Evolutionary conservation across 495 filamentous ascomycete genomes (phyloP), one percentile per base, ranked within the genome.

Genomic region (Aspergillus kassunensis): DNA sequence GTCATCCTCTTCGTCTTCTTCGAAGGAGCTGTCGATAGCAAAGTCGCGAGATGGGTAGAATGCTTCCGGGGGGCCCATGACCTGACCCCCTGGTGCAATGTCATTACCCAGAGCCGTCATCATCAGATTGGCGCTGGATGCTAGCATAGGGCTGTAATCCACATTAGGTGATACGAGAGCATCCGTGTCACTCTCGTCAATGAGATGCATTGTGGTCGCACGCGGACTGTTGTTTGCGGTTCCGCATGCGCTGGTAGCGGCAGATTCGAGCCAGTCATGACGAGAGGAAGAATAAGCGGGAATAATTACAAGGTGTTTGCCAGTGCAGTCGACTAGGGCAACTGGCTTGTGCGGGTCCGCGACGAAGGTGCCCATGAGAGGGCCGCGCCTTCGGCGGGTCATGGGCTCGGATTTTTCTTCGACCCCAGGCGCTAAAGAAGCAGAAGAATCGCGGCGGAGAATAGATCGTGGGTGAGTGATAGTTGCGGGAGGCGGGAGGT

Each of bases 81-180:
- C 78, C 60, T 87, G 81, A 50, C 82, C 85, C 58, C 82, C 77
- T 12, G 85, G 77, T 20, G 82, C 74, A 15, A 80, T 73, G 49
- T 73, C 74, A 33, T 73, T 76, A 25, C 72, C 72, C 68, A 86
- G 64, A 57, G 83, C 86, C 21, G 83, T 83, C 79, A 90, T 83
- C 87, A 90, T 89, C 51, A 91, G 70, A 49, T 85, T 85, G 31
- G 80, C 80, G n/a, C 83, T 80, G 25, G 86, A 83, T 53, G 76
- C 81, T 42, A 87, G 69, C 68, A 89, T 81, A 27, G 86, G 78
- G 35, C 76, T 80, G 35, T 76, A 60, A 30, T 81, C 71, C 4
- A 59, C 53, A 20, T 68, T 74, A 4, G 77, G 73, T 45, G 67
- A 78, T 36, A 61, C 73, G 53, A 76, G 65, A 40, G 65, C 70